Percentiles rank a stretch among this genome's conserved stretches.
Conservation (phyloP, 2,329 filamentous ascomycete species). For the Colletotrichum sp. region DNA sequence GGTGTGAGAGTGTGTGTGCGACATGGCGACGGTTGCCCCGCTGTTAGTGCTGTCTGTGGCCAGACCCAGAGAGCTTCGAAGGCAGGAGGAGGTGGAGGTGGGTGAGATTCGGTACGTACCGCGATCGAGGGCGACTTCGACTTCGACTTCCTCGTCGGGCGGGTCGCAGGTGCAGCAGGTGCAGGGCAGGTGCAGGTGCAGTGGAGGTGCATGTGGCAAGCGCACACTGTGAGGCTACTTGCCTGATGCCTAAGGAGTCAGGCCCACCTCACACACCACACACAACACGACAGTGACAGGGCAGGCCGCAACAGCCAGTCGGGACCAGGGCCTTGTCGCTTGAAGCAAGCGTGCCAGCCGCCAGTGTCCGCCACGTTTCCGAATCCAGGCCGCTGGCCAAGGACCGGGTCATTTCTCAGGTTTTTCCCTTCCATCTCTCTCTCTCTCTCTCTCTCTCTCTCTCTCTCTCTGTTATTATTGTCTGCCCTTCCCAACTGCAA, state of each 20-base stretch:
- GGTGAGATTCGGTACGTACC: neutral
- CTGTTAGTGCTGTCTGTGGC: slow-evolving; percentile 14
- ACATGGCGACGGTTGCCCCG: slow-evolving; percentile 1
- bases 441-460: neutral
- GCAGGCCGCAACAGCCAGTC: neutral
- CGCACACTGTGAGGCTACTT: slow-evolving; percentile 1
- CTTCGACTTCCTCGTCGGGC: neutral
- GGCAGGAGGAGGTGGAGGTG: neutral
- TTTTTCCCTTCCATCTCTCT: neutral
- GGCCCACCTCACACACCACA: neutral
- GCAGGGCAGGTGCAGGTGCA: neutral
- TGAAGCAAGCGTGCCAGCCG: slow-evolving; percentile 19
- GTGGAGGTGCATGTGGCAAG: neutral
- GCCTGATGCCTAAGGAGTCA: slow-evolving; percentile 5
- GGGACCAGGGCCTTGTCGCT: neutral
- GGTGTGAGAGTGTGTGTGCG: neutral
- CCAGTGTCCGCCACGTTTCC: slow-evolving; percentile 13
- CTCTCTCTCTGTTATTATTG: neutral
- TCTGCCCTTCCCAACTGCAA: neutral
- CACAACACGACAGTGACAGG: neutral
- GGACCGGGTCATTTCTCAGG: slow-evolving; percentile 11
- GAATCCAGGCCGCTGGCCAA: slow-evolving; percentile 11
- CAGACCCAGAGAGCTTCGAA: neutral
- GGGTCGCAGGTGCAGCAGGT: neutral
- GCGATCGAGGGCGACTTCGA: neutral